phyloP scores from a whole-genome alignment of 2,329 filamentous ascomycete species.

The Dendrostoma leiphaemia region DNA sequence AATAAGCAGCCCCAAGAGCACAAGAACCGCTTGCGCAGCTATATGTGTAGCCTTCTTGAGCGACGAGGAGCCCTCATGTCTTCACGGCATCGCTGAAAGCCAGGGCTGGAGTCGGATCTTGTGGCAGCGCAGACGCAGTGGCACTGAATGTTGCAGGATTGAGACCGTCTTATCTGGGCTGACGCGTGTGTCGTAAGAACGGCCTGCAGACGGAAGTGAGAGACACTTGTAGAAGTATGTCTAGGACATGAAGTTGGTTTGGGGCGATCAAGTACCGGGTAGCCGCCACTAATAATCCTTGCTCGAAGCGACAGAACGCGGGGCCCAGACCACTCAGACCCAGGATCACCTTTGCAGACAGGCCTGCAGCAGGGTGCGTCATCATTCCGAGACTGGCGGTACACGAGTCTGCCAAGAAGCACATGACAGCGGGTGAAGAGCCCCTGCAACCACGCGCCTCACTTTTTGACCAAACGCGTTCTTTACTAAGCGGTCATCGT shows the following conservation, averaged over 20 bases:
- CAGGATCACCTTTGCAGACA: background rate
- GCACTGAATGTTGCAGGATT: background rate
- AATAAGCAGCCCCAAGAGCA: background rate
- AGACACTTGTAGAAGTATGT: background rate
- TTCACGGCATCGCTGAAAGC: background rate
- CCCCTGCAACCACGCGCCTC: conserved; percentile 5
- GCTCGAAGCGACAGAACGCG: conserved; percentile 7
- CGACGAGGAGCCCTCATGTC: background rate
- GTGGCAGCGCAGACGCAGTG: background rate
- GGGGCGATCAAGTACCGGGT: background rate
- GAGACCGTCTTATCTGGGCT: background rate
- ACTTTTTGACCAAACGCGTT: background rate
- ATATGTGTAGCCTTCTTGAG: background rate
- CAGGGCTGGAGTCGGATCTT: background rate
- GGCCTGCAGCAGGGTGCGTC: conserved; percentile 14
- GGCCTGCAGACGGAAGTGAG: background rate
- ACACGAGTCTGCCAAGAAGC: conserved; percentile 2
- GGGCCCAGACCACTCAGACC: conserved; percentile 1
- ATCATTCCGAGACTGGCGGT: background rate
- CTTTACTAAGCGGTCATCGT: background rate
- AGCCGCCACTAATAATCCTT: conserved; percentile 1
- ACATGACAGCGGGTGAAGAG: conserved; percentile 12
- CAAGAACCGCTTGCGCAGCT: background rate
- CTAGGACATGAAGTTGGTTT: background rate
- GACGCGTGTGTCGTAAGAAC: too few relatives aligned